Evolutionary conservation across 495 filamentous ascomycete genomes (phyloP), one percentile per base, ranked within the genome.

Genomic region (Penicillium roqueforti): DNA sequence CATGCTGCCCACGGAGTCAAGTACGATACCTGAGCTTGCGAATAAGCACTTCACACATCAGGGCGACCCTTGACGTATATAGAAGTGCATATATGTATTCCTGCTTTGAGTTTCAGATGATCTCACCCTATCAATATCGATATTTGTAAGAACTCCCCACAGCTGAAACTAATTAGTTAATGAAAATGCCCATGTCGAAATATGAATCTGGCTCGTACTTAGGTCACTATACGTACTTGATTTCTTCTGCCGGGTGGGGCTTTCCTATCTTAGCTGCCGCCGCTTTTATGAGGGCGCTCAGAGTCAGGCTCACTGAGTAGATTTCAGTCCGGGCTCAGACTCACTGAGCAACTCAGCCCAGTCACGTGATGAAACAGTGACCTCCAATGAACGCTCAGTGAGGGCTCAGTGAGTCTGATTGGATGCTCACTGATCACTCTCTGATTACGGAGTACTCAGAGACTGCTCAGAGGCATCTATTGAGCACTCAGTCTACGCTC

Each of bases 281-380:
- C 47, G 60, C 57, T 60, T 62, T 59, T 47, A 56, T 50, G 56
- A 59, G 56, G 56, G 80, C 75, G 16, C 54, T 57, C 54, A 57
- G 57, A 50, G 53, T 60, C 56, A 59, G 57, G 46, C 57, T 59
- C 57, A 63, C 43, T 62, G 56, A 59, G 52, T 62, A 56, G 37
- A 62, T 59, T 43, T 59, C 47, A 55, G 56, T 61, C 51, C 56
- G 19, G 47, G 45, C 31, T 42, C 41, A 44, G 16, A 34, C 22
- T 37, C 19, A 46, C 25, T 26, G 2, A 23, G 22, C 2, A 4
- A 23, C n/a, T n/a, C n/a, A n/a, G n/a, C n/a, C n/a, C 22, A 4
- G 22, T 23, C 22, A 23, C 22, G 22, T 23, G 22, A 23, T 23
- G 2, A 23, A 4, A 2, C 22, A 23, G 22, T n/a, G n/a, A n/a